Evolutionary conservation across 306 rosid species (phyloP).

Genomic region (Senna siamea): DNA sequence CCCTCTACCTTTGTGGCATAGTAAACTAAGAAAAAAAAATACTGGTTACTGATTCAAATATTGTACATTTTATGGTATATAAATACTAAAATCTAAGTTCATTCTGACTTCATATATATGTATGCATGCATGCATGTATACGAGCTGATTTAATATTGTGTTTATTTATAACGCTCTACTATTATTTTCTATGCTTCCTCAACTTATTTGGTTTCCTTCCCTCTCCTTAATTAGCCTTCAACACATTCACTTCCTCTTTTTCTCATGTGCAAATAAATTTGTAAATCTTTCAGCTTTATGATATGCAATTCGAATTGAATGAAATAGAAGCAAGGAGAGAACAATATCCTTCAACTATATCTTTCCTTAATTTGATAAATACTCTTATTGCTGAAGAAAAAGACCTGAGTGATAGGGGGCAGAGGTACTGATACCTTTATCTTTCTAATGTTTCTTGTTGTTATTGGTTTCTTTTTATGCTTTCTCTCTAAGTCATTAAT

Average conservation of each 20-base stretch:
- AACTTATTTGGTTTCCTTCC: neutral
- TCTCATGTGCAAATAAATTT: constrained; percentile 32
- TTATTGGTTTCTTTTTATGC: constrained; percentile 23
- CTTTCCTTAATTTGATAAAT: constrained; percentile 91
- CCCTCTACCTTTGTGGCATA: neutral
- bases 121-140: too few species aligned
- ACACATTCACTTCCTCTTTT: neutral
- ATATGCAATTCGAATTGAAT: constrained; percentile 93
- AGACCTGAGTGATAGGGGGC: constrained; percentile 91
- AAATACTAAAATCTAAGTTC: constrained; percentile 3
- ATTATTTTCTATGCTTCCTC: constrained; percentile 35
- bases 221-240: neutral
- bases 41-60: neutral
- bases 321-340: constrained; percentile 98
- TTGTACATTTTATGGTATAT: neutral
- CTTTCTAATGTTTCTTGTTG: constrained; percentile 17
- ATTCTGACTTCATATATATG: neutral
- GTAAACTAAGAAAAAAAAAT: neutral
- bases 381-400: constrained; percentile 91
- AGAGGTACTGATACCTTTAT: constrained; percentile 57
- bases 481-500: constrained; percentile 17
- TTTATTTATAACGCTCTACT: constrained; percentile 11
- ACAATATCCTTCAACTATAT: constrained; percentile 91
- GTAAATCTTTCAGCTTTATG: constrained; percentile 77
- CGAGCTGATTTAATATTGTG: too few species aligned